These are phyloP conservation scores for Cladosporium phlei DNA, from an alignment of 2,329 filamentous ascomycete species.

Conservation along the genomic window DNA sequence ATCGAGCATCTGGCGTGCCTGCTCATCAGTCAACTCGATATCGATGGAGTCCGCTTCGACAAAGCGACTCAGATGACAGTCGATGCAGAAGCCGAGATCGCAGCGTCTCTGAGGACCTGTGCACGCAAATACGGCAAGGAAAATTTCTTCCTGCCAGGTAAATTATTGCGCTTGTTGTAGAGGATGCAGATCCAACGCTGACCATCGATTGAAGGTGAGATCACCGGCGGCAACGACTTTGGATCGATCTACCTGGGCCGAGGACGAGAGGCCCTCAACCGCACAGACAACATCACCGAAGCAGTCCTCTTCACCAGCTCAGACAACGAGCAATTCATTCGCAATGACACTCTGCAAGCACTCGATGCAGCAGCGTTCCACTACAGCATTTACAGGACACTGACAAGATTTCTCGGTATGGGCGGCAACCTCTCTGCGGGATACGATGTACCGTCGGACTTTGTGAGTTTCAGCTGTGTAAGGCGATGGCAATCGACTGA, in stretches of 20 bases:
- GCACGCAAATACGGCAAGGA: slow-evolving; percentile 52
- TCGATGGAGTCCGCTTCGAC: slow-evolving; percentile 64
- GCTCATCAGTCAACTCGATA: slow-evolving; percentile 57
- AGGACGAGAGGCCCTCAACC: slow-evolving; percentile 53
- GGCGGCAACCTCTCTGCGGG: slow-evolving; percentile 54
- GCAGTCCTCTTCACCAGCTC: slow-evolving; percentile 48
- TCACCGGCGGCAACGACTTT: slow-evolving; percentile 51
- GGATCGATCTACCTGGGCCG: slow-evolving; percentile 58
- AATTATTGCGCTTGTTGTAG: too few relatives aligned
- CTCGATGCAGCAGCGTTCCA: slow-evolving; percentile 60
- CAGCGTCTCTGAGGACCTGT: slow-evolving; percentile 53
- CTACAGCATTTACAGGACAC: slow-evolving; percentile 58
- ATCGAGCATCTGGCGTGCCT: slow-evolving; percentile 60
- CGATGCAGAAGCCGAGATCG: slow-evolving; percentile 57
- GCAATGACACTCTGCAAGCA: slow-evolving; percentile 48
- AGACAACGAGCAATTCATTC: slow-evolving; percentile 46
- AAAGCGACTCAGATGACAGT: slow-evolving; percentile 62
- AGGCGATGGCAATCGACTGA: too few relatives aligned
- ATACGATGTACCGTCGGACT: slow-evolving; percentile 52
- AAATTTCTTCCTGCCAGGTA: slow-evolving; percentile 61
- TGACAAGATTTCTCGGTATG: slow-evolving; percentile 57
- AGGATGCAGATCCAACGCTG: too few relatives aligned
- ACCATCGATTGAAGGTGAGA: slow-evolving; percentile 50
- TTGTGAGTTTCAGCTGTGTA: too few relatives aligned
- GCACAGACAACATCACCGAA: slow-evolving; percentile 42